Evolutionary conservation across 306 rosid species (phyloP).

Genomic region (Quercus ilex): DNA sequence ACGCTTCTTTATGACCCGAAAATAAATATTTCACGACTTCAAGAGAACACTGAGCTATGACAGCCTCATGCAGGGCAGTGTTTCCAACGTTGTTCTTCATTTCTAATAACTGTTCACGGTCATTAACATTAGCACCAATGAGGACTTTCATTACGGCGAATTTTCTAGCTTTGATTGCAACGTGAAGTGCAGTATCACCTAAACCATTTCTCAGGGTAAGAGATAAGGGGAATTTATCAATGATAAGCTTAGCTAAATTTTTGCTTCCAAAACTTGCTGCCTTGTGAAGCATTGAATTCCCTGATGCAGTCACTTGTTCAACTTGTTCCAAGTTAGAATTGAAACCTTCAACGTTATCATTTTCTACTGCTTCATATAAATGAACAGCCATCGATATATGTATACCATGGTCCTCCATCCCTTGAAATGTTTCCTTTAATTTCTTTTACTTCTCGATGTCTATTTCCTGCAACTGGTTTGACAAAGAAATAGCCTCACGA

Average conservation of each 20-base stretch:
- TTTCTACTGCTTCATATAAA: no score
- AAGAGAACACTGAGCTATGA: background rate
- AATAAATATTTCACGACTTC: background rate
- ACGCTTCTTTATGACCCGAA: background rate
- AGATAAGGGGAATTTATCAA: background rate
- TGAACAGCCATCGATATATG: fast-evolving
- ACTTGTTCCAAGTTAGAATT: fast-evolving
- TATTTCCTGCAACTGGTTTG: no score
- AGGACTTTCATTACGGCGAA: background rate
- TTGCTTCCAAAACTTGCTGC: background rate
- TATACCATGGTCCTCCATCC: no score
- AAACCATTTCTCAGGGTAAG: background rate
- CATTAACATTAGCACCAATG: background rate
- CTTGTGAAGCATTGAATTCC: background rate
- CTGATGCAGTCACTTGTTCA: background rate
- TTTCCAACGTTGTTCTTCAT: background rate
- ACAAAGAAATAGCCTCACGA: no score
- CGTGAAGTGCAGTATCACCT: slow-evolving; percentile 1
- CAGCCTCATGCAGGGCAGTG: background rate
- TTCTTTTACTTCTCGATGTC: no score
- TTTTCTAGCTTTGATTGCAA: background rate
- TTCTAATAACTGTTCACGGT: background rate
- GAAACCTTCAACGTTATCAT: fast-evolving
- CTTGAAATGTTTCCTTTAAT: no score
- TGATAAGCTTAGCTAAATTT: background rate